Evolutionary conservation across 208 protist species (phyloP).

Genomic region (Leishmania tarentolae): DNA sequence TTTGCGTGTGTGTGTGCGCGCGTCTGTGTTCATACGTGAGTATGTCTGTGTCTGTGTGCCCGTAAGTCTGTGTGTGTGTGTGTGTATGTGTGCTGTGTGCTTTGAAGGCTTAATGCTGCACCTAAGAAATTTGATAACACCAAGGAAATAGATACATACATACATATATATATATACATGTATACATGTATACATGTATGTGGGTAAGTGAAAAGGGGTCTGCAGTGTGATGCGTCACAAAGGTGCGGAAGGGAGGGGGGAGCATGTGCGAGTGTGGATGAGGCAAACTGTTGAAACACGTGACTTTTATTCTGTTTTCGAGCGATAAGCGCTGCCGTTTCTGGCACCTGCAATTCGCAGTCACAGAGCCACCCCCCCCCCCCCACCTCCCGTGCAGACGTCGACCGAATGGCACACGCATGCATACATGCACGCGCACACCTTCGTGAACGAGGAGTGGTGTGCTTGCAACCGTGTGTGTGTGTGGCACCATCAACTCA

Average conservation of each 20-base stretch:
- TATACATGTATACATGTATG: no score
- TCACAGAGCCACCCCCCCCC: no score
- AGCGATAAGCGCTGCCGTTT: background rate
- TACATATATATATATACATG: no score
- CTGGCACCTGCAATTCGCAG: no score
- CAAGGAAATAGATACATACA: no score
- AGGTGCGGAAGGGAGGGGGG: background rate
- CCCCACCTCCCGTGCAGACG: background rate
- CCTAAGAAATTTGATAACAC: background rate
- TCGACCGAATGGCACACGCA: background rate
- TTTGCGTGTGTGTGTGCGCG: background rate
- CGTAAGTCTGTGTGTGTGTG: background rate
- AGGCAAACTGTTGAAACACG: background rate
- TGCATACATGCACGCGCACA: background rate
- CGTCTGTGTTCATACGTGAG: background rate
- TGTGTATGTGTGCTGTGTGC: no score
- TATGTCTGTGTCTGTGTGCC: constrained; percentile 1
- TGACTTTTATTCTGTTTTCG: background rate
- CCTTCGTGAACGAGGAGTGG: no score
- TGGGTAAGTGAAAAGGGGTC: background rate
- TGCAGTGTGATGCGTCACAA: background rate
- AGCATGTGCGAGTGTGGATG: background rate
- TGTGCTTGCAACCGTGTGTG: background rate
- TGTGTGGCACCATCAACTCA: background rate
- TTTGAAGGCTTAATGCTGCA: background rate